Percentiles rank a stretch among this genome's conserved stretches.
These are phyloP conservation scores for Fusarium poae DNA, from an alignment of 2,329 filamentous ascomycete species.

Conservation along the genomic window DNA sequence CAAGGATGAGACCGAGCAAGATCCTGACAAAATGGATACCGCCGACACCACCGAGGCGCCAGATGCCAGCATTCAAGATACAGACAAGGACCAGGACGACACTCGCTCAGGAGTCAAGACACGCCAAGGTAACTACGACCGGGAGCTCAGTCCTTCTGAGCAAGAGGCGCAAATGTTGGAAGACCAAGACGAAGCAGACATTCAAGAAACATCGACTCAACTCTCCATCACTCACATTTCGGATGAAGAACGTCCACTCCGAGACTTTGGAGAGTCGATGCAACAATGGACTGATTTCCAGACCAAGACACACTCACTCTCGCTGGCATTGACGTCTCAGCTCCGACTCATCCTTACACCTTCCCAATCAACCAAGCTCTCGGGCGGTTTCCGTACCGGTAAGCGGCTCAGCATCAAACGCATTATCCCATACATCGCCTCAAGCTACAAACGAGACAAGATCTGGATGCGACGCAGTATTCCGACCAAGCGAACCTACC, in stretches of 20 bases:
- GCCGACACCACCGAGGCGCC: slow-evolving; percentile 51
- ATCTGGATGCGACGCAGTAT: slow-evolving; percentile 98
- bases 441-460: slow-evolving; percentile 98
- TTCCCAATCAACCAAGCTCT: slow-evolving; percentile 94
- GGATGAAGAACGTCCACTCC: slow-evolving; percentile 57
- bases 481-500: slow-evolving; percentile 93
- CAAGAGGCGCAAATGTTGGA: slow-evolving; percentile 60
- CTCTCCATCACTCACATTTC: slow-evolving; percentile 81
- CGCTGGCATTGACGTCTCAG: slow-evolving; percentile 91
- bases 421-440: slow-evolving; percentile 99
- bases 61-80: slow-evolving; percentile 59
- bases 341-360: slow-evolving; percentile 95
- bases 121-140: slow-evolving; percentile 69
- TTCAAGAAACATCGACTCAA: slow-evolving; percentile 70
- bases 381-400: slow-evolving; percentile 95
- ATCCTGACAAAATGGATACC: slow-evolving; percentile 61
- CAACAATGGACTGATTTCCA: slow-evolving; percentile 89
- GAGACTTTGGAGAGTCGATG: slow-evolving; percentile 70
- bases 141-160: slow-evolving; percentile 61
- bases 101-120: slow-evolving; percentile 71
- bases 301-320: slow-evolving; percentile 84
- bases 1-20: slow-evolving; percentile 62
- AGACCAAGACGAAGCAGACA: slow-evolving; percentile 62
- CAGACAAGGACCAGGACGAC: slow-evolving; percentile 65
- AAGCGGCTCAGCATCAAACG: slow-evolving; percentile 99